Base-by-base conservation (phyloP, 805 yeast genomes). In the Kregervanrija delftensis region DNA sequence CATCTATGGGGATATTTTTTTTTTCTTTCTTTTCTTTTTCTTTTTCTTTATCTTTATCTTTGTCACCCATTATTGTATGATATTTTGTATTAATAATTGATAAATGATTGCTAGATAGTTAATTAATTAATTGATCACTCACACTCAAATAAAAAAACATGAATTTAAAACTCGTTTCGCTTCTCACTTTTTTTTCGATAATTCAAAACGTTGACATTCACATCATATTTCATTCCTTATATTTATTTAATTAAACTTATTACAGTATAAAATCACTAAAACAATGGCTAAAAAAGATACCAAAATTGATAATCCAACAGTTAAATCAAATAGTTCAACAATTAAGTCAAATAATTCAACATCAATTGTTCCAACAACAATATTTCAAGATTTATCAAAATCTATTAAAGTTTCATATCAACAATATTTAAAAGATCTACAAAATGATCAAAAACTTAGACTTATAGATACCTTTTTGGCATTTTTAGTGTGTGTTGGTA, bases 381-480 rank as follows among this genome's bases (percentile, higher is more conserved):
- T 33, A 14, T 14, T 39, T 5, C 45, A 42, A 12, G 49, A 42
- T 28, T 12, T 46, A 5, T 15, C 33, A 10, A 39, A 42, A 10
- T 46, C 49, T 15, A 39, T 46, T 11, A 33, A 14, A 11, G 12
- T 46, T 17, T 43, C 49, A 14, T 33, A 39, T 30, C 35, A 16
- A 36, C 49, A 46, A 30, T 46, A 11, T 5, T 22, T 57, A 16
- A 49, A 59, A 11, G 61, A 64, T 15, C 47, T 65, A 5, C 60
- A 48, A 9, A 46, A 42, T 8, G 51, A 71, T 52, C 67, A 63
- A 33, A 68, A 79, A 46, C 63, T 82, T 46, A 74, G 78, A 62
- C 69, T 88, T 42, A 83, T 91, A 52, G 98, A 93, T 62, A 54
- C 73, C 11, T 93, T 90, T 59, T 72, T 91, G 58, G 76, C 63